Evolutionary conservation across 306 rosid genomes (phyloP).

Genomic region (Betula pendula): DNA sequence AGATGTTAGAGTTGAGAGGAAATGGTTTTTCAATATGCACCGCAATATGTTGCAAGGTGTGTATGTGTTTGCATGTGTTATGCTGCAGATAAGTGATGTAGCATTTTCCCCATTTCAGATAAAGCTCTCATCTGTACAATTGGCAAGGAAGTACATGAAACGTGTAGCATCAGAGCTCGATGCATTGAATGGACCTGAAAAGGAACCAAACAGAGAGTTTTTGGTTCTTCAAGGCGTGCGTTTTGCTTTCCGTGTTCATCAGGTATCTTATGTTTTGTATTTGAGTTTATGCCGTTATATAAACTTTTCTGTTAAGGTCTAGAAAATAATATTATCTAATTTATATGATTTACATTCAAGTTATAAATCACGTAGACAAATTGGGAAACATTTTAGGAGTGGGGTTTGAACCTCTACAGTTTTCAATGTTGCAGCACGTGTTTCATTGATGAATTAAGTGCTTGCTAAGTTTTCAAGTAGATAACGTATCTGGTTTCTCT

Average conservation of each 20-base stretch:
- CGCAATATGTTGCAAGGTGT: no score
- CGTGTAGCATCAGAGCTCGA: slow-evolving; percentile 89
- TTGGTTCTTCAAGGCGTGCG: slow-evolving; percentile 87
- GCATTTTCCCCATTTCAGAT: slow-evolving; percentile 48
- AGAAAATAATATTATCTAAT: not conserved
- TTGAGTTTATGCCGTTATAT: not conserved
- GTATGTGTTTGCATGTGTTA: not conserved
- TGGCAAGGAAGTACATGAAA: slow-evolving; percentile 88
- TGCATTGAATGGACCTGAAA: slow-evolving; percentile 70
- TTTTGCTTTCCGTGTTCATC: slow-evolving; percentile 92
- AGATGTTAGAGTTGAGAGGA: not conserved
- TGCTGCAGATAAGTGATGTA: slow-evolving; percentile 18
- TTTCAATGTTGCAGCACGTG: no score
- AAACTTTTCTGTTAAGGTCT: not conserved
- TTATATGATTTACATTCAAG: no score
- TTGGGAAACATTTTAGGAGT: not conserved
- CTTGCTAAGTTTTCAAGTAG: no score
- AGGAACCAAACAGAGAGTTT: slow-evolving; percentile 85
- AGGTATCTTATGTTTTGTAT: slow-evolving; percentile 45
- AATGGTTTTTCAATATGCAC: no score
- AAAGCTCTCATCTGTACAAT: slow-evolving; percentile 90
- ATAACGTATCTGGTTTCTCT: not conserved
- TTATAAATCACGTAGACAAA: not conserved
- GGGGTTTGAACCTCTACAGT: not conserved
- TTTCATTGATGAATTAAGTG: no score